Conservation (phyloP, 176 grass and related monocot genomes). For the Pharus latifolius region DNA sequence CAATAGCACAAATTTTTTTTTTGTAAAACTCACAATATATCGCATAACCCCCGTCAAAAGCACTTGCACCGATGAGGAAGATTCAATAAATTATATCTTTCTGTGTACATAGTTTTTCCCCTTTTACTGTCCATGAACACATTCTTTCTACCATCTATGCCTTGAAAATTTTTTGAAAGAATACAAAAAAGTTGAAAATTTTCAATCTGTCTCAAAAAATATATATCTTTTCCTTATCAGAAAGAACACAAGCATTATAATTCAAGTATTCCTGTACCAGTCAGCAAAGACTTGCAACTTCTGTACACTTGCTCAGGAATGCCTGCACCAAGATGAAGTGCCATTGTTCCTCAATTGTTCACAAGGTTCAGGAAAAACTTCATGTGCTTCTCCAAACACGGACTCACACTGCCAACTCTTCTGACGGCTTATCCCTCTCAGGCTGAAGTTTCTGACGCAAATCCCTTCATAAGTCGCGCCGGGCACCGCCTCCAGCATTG, state of each 20-base stretch:
- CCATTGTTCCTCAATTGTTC: conserved; percentile 42
- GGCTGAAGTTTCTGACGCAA: conserved; percentile 67
- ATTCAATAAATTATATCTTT: not conserved
- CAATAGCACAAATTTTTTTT: too few species aligned
- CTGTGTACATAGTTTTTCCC: not conserved
- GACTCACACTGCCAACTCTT: conserved; percentile 62
- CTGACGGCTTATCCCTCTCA: conserved; percentile 26
- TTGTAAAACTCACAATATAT: too few species aligned
- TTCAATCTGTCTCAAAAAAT: not conserved
- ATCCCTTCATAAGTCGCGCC: conserved; percentile 55
- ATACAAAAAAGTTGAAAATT: not conserved
- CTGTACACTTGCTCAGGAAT: conserved; percentile 18
- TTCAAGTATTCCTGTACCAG: not conserved
- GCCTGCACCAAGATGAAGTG: conserved; percentile 47
- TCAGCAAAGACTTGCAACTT: not conserved
- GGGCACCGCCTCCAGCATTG: conserved; percentile 49
- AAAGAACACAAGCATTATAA: not conserved
- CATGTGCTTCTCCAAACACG: conserved; percentile 48
- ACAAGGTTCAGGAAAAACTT: conserved; percentile 61
- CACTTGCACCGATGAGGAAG: too few species aligned
- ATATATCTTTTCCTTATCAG: not conserved
- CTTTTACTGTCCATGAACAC: not conserved
- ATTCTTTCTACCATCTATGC: not conserved
- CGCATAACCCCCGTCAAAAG: too few species aligned
- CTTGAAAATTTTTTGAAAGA: not conserved